Evolutionary conservation across 2,329 filamentous ascomycete genomes (phyloP), one percentile per base, ranked within the genome.

Genomic region (Rhexocercosporidium sp.): DNA sequence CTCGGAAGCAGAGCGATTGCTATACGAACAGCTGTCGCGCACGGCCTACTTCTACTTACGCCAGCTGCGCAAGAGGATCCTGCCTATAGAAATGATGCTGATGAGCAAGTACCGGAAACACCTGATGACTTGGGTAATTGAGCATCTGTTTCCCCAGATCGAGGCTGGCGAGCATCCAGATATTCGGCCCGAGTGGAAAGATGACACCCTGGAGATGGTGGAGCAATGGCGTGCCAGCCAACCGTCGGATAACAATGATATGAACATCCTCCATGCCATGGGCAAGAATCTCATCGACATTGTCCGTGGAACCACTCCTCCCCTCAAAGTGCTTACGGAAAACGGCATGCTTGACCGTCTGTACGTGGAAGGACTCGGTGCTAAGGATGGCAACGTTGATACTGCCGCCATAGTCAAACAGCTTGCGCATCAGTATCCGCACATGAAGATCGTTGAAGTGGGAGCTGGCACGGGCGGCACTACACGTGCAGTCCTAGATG

Each of bases 371-470:
- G 56, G 29, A 16, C 31, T 62, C 25, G 70, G 68, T 12, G 46
- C 37, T 9, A 11, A 6, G 11, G 7, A 39, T 3, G 18, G 20
- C n/a, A 47, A 63, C 20, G 49, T 8, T 20, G 51, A n/a, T 46
- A 18, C 63, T 41, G 60, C 22, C 6, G 18, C 39, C 20, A 53
- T 62, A 12, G 64, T 69, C 4, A 31, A 54, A 20, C 70, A 70
- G 46, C 46, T 76, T 12, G 56, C 61, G 27, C 77, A 81, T 64
- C 75, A 80, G 56, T 77, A 76, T 27, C 78, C 80, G 0, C 70
- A 66, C 1, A 72, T 79, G 12, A 74, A 76, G 1, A 75, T 82
- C 29, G 72, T 83, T 1, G 81, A 83, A 61, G 72, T 82, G 20
- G 80, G 70, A 8, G 66, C 54, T 22, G 66, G 66, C 14, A 69